phyloP scores from a whole-genome alignment of 225 moss, liverwort and hornwort genomes.

The Bryum argenteum region DNA sequence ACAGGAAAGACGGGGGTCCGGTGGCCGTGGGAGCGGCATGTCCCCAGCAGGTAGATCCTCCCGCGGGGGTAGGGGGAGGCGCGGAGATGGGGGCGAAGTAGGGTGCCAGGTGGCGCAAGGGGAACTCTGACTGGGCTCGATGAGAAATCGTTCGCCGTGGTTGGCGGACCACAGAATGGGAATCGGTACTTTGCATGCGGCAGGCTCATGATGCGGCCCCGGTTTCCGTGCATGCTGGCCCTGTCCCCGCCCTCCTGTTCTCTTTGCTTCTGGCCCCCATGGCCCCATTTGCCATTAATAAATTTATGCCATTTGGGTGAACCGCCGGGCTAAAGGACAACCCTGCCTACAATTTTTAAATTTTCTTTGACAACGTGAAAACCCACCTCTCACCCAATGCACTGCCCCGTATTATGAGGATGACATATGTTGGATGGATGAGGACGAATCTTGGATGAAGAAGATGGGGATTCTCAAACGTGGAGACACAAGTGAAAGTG shows the following conservation, averaged over 20 bases:
- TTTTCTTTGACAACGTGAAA: too few species aligned
- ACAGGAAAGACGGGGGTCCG: neutral
- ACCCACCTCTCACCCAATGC: too few species aligned
- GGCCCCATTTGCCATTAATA: neutral
- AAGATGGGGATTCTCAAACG: too few species aligned
- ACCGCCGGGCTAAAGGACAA: too few species aligned
- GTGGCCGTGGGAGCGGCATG: neutral
- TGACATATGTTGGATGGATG: too few species aligned
- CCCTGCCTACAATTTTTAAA: too few species aligned
- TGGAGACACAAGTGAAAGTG: too few species aligned
- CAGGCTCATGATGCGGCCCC: neutral
- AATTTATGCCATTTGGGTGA: too few species aligned
- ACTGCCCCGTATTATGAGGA: too few species aligned
- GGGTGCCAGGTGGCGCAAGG: slow-evolving; percentile 8
- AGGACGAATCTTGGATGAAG: too few species aligned
- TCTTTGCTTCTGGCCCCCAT: neutral
- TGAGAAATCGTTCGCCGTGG: neutral
- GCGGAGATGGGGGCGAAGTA: neutral
- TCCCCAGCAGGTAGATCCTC: accelerated
- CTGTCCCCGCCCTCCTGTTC: neutral
- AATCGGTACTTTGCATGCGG: slow-evolving; percentile 14
- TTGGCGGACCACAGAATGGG: slow-evolving; percentile 6
- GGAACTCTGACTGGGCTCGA: slow-evolving; percentile 24
- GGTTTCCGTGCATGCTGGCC: neutral
- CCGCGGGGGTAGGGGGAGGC: neutral